Percentiles rank a stretch among this genome's conserved stretches.
These are phyloP conservation scores for Dictyostelium discoideum DNA, from an alignment of 78 protist species.

Conservation along the genomic window DNA sequence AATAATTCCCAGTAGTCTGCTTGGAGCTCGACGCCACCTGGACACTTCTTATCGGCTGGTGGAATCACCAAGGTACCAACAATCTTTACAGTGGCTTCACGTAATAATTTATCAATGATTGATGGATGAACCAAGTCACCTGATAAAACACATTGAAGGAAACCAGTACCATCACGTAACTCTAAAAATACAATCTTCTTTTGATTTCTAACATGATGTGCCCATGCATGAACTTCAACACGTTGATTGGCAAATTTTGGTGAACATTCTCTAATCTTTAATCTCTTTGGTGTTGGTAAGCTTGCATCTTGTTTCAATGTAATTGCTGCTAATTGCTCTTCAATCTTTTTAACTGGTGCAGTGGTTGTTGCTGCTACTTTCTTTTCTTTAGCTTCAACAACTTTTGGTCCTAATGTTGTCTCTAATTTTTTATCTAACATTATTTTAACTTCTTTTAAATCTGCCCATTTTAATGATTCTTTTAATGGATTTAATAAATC, in stretches of 20 bases:
- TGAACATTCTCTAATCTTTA: conserved; percentile 73
- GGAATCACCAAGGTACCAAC: conserved; percentile 79
- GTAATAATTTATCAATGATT: conserved; percentile 27
- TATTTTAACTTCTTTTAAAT: conserved; percentile 51
- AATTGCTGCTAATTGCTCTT: conserved; percentile 16
- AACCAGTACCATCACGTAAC: conserved; percentile 97
- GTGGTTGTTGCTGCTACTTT: not conserved
- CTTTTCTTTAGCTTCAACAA: conserved; percentile 1
- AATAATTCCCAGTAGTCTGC: conserved; percentile 90
- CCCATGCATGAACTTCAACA: conserved; percentile 94
- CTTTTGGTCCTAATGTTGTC: conserved; percentile 56
- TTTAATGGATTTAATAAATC: conserved; percentile 73
- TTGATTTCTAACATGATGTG: conserved; percentile 88
- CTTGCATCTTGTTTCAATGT: conserved; percentile 40
- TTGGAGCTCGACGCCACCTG: conserved; percentile 87
- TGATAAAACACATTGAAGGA: conserved; percentile 83
- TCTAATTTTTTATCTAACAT: conserved; percentile 28
- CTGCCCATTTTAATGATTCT: conserved; percentile 78
- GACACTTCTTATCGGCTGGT: conserved; percentile 90
- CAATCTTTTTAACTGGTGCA: not conserved
- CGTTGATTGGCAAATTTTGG: conserved; percentile 69
- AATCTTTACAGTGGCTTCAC: conserved; percentile 85
- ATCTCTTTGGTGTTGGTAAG: conserved; percentile 65
- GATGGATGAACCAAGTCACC: conserved; percentile 53
- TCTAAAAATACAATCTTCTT: conserved; percentile 88